Evolutionary conservation across 116 monocot species (phyloP).

Genomic region (Papilionanthe hybrid): DNA sequence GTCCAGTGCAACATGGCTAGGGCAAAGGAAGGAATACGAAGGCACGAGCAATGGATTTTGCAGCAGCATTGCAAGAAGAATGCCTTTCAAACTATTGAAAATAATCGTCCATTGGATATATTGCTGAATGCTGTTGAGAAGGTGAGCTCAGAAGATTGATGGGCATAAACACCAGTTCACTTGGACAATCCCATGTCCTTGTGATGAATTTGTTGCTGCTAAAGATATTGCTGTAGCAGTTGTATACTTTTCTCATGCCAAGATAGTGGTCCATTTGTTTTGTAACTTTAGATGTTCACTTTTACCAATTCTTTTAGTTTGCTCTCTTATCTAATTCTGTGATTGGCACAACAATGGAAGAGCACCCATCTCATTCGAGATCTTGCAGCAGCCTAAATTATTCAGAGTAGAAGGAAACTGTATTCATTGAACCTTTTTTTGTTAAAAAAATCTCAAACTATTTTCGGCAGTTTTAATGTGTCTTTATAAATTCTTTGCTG

Average conservation of each 20-base stretch:
- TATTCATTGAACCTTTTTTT: too few species aligned
- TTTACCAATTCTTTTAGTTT: constrained; percentile 5
- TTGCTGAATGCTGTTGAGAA: constrained; percentile 51
- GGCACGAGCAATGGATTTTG: constrained; percentile 52
- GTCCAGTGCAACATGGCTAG: constrained; percentile 47
- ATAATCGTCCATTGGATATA: constrained; percentile 31
- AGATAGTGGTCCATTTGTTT: neutral
- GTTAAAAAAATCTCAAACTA: neutral
- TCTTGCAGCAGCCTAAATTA: neutral
- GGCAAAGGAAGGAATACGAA: constrained; percentile 59
- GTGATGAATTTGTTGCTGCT: neutral
- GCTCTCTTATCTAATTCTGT: neutral
- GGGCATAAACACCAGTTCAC: neutral
- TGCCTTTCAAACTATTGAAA: constrained; percentile 10
- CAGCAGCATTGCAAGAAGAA: constrained; percentile 48
- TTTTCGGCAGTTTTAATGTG: neutral
- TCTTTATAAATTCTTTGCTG: neutral
- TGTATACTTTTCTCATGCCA: neutral
- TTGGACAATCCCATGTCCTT: neutral
- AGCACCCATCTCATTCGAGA: neutral
- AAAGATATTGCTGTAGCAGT: neutral
- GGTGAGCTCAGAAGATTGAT: constrained; percentile 28
- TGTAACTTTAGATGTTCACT: neutral
- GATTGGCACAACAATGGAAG: neutral
- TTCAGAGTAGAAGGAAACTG: neutral